Percentiles rank a stretch among this genome's conserved stretches.
Conservation (phyloP, 345 rosid species). For the Murraya paniculata region DNA sequence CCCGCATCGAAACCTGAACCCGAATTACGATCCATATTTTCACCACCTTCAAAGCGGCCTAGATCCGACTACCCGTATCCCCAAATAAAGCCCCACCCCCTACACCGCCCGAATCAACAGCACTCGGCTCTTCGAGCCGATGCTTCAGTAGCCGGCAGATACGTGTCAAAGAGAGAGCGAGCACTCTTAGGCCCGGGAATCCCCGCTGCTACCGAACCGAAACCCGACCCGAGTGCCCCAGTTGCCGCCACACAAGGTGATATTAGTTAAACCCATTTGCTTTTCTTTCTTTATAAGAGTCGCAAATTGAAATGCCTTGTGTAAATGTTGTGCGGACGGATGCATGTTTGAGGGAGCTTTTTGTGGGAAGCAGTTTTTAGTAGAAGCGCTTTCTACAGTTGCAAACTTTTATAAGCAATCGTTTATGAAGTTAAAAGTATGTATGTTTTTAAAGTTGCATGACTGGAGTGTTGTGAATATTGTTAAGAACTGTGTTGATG, state of each 20-base stretch:
- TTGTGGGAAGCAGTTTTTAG: not conserved
- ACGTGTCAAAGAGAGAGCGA: conserved; percentile 70
- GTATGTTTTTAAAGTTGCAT: not conserved
- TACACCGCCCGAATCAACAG: not conserved
- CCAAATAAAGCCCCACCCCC: not conserved
- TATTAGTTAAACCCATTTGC: not conserved
- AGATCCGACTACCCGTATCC: conserved; percentile 16
- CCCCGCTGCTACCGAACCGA: conserved; percentile 2
- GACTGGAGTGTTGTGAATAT: not conserved
- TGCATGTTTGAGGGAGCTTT: not conserved
- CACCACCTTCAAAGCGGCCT: conserved; percentile 22
- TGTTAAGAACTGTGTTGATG: not conserved
- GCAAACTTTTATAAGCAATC: not conserved
- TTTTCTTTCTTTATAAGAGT: not conserved
- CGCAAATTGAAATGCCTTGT: not conserved
- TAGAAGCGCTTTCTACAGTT: not conserved
- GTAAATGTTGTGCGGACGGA: not conserved
- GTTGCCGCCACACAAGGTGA: conserved; percentile 39
- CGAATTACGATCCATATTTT: not conserved
- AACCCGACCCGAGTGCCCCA: conserved; percentile 12
- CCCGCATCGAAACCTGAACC: conserved; percentile 6
- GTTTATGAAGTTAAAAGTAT: not conserved
- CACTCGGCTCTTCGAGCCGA: conserved; percentile 21
- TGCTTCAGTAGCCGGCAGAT: conserved; percentile 57
- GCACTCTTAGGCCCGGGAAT: conserved; percentile 27